Evolutionary conservation across 257 asterid genomes (phyloP).

Genomic region (Nyctanthes arbortristis): DNA sequence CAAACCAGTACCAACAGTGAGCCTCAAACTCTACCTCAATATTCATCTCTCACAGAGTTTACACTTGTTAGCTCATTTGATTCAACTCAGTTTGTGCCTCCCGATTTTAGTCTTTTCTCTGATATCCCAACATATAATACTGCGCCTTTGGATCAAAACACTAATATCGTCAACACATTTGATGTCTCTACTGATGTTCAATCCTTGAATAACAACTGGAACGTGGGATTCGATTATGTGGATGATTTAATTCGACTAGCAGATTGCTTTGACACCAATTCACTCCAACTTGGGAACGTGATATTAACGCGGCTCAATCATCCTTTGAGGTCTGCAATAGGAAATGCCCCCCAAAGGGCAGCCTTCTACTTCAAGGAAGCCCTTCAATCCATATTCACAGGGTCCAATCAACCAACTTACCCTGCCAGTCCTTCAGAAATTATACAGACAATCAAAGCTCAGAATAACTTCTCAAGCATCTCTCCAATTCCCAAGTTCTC

Average conservation of each 20-base stretch:
- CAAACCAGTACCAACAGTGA: conserved; percentile 29
- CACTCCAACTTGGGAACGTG: conserved; percentile 71
- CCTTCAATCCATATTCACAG: conserved; percentile 68
- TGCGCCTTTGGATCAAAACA: conserved; percentile 21
- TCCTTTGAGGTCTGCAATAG: conserved; percentile 55
- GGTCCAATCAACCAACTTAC: conserved; percentile 50
- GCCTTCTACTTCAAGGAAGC: conserved; percentile 98
- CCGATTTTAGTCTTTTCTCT: conserved; percentile 47
- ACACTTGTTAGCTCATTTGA: conserved; percentile 46
- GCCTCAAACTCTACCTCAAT: conserved; percentile 30
- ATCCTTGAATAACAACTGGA: conserved; percentile 32
- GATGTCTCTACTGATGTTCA: conserved; percentile 30
- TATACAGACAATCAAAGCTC: conserved; percentile 73
- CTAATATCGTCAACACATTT: conserved; percentile 21
- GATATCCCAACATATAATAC: conserved; percentile 38
- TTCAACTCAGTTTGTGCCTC: conserved; percentile 39
- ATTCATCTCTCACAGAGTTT: conserved; percentile 41
- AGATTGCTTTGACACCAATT: conserved; percentile 81
- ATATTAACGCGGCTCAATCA: conserved; percentile 87
- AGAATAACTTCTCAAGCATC: conserved; percentile 59
- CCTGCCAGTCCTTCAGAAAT: conserved; percentile 55
- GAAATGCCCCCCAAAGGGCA: conserved; percentile 78
- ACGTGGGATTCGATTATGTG: conserved; percentile 64
- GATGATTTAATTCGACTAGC: conserved; percentile 84
- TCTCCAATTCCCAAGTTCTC: conserved; percentile 86